phyloP scores from a whole-genome alignment of 2,329 filamentous ascomycete genomes.

The Diaporthe citri region DNA sequence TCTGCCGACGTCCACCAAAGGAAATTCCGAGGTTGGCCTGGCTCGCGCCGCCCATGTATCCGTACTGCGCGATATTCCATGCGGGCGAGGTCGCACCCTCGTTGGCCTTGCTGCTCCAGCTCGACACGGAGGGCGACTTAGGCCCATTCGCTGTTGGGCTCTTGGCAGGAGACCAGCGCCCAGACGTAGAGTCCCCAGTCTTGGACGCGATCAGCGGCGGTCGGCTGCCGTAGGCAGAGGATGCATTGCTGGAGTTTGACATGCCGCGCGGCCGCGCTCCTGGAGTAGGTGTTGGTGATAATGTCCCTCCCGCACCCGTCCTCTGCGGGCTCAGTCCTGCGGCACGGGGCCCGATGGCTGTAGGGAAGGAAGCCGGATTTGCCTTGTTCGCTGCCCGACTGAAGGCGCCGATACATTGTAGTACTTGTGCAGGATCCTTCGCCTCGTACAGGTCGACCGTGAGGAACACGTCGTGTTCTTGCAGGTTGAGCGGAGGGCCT shows the following conservation, averaged over 20 bases:
- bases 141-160: slow-evolving; percentile 65
- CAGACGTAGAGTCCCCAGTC: slow-evolving; percentile 67
- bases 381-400: slow-evolving; percentile 84
- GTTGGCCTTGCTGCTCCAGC: slow-evolving; percentile 89
- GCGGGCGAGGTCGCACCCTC: slow-evolving; percentile 86
- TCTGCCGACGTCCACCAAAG: slow-evolving; percentile 92
- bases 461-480: slow-evolving; percentile 94
- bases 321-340: slow-evolving; percentile 74
- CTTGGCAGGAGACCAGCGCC: slow-evolving; percentile 73
- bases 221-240: slow-evolving; percentile 60
- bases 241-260: slow-evolving; percentile 71
- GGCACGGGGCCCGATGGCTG: slow-evolving; percentile 79
- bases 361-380: slow-evolving; percentile 80
- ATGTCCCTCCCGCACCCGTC: slow-evolving; percentile 60
- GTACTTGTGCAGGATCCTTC: slow-evolving; percentile 95
- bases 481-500: slow-evolving; percentile 84
- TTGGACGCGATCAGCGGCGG: slow-evolving; percentile 59
- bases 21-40: slow-evolving; percentile 95
- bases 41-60: slow-evolving; percentile 97
- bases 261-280: slow-evolving; percentile 59
- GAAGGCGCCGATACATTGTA: slow-evolving; percentile 93
- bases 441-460: slow-evolving; percentile 96
- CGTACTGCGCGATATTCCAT: slow-evolving; percentile 99
- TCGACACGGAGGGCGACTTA: slow-evolving; percentile 73
- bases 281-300: slow-evolving; percentile 61